Conservation (phyloP, 169 alveolate genomes). For the Babesia ovis region DNA sequence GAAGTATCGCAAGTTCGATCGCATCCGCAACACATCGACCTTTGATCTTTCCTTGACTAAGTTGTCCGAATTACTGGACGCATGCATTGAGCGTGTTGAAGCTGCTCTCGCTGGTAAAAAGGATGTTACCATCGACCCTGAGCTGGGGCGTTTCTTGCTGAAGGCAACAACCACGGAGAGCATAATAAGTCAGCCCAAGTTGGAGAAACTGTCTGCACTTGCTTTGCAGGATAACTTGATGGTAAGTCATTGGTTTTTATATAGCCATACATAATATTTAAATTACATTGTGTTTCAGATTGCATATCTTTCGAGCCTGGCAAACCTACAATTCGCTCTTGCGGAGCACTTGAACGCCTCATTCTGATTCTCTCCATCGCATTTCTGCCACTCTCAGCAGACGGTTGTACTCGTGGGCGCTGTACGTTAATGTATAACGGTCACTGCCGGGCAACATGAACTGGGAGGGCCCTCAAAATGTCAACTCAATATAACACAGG, state of each 20-base stretch:
- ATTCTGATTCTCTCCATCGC: constrained; percentile 60
- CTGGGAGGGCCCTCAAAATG: not conserved
- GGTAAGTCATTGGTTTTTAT: constrained; percentile 58
- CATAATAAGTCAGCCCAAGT: constrained; percentile 68
- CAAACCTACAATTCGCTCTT: constrained; percentile 82
- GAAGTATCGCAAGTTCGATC: constrained; percentile 50
- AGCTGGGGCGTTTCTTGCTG: constrained; percentile 81
- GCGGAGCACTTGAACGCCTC: constrained; percentile 85
- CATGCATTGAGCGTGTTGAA: constrained; percentile 50
- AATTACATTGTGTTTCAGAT: constrained; percentile 49
- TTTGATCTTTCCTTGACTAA: constrained; percentile 38
- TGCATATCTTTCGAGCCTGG: constrained; percentile 75
- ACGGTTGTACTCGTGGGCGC: constrained; percentile 36
- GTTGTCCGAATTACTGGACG: constrained; percentile 51
- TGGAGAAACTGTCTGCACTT: constrained; percentile 81
- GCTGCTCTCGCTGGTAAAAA: constrained; percentile 43
- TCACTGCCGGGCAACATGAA: not conserved
- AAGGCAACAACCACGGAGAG: constrained; percentile 77
- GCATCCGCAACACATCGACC: constrained; percentile 26
- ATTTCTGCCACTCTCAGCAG: constrained; percentile 26
- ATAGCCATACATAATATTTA: too few relatives aligned
- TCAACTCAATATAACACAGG: too few relatives aligned
- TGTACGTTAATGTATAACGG: constrained; percentile 1
- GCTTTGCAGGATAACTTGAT: constrained; percentile 84
- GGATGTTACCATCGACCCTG: constrained; percentile 71